Conservation (phyloP, 108 stramenopile genomes). For the Parmales sp. region DNA sequence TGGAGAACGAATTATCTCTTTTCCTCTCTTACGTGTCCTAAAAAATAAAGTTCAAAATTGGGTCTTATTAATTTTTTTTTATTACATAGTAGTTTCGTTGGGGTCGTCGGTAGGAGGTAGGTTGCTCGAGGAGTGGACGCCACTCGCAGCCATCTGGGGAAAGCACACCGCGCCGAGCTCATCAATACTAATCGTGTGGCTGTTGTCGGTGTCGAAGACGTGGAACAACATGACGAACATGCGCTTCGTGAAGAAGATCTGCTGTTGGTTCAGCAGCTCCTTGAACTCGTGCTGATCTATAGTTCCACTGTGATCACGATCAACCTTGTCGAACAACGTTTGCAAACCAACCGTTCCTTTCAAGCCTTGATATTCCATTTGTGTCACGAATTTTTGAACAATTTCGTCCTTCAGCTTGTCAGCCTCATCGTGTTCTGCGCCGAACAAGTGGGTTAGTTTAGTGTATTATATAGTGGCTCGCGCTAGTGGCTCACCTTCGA, state of each 20-base stretch:
- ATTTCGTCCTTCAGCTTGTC: background rate
- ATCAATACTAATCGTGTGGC: background rate
- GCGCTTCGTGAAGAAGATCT: background rate
- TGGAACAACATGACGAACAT: background rate
- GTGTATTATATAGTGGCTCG: no score
- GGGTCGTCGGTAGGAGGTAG: no score
- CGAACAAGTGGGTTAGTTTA: no score
- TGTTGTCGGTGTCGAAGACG: background rate
- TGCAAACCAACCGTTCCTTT: background rate
- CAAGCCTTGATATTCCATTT: background rate
- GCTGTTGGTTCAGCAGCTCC: background rate
- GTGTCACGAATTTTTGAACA: background rate
- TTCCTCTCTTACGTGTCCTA: no score
- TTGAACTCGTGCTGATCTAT: background rate
- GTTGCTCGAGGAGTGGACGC: no score
- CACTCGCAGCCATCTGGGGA: no score
- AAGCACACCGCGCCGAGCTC: background rate
- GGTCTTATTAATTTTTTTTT: no score
- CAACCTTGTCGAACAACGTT: background rate
- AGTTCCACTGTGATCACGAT: background rate
- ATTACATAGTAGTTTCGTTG: no score
- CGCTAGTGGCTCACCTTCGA: no score
- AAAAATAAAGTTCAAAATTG: no score
- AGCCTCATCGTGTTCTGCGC: constrained; percentile 1
- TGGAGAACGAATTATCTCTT: no score